These are phyloP conservation scores for Amanita polypyramis DNA, from an alignment of 768 basidiomycete species.

Conservation along the genomic window DNA sequence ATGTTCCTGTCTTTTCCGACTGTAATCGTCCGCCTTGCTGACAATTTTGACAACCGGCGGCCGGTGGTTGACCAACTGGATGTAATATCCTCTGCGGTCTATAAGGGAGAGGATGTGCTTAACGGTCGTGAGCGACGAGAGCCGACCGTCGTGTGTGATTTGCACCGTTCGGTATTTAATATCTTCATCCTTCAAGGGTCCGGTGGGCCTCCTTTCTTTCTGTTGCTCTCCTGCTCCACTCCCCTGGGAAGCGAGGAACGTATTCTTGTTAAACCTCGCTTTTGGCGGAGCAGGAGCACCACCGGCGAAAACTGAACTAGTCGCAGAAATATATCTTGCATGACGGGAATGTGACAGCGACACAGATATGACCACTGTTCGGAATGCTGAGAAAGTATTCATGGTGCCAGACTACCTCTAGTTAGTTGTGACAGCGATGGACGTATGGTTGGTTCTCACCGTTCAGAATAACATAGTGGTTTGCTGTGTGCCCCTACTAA, in stretches of 20 bases:
- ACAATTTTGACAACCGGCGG: conserved; percentile 58
- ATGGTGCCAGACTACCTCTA: conserved; percentile 7
- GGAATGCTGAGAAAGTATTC: conserved; percentile 23
- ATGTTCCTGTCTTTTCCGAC: conserved; percentile 26
- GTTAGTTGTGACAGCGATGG: neutral
- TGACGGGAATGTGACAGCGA: conserved; percentile 6
- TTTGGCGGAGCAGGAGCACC: neutral
- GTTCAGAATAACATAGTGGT: neutral
- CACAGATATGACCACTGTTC: conserved; percentile 16
- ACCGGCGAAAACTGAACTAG: conserved; percentile 16
- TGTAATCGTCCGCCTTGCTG: conserved; percentile 31
- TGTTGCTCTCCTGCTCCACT: neutral
- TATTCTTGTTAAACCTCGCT: conserved; percentile 3
- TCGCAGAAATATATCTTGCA: conserved; percentile 9
- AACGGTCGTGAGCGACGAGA: conserved; percentile 26
- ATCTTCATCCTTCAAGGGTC: conserved; percentile 20
- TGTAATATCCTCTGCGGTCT: conserved; percentile 28
- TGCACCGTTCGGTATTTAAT: conserved; percentile 34
- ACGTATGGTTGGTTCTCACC: neutral
- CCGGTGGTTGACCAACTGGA: conserved; percentile 42
- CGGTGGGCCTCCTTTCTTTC: conserved; percentile 9
- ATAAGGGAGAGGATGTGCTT: conserved; percentile 31
- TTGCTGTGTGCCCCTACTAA: neutral
- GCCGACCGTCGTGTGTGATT: conserved; percentile 26
- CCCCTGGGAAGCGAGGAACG: neutral